These are phyloP conservation scores for Thraustochytrium sp. DNA, from an alignment of 352 stramenopile genomes.

Conservation along the genomic window DNA sequence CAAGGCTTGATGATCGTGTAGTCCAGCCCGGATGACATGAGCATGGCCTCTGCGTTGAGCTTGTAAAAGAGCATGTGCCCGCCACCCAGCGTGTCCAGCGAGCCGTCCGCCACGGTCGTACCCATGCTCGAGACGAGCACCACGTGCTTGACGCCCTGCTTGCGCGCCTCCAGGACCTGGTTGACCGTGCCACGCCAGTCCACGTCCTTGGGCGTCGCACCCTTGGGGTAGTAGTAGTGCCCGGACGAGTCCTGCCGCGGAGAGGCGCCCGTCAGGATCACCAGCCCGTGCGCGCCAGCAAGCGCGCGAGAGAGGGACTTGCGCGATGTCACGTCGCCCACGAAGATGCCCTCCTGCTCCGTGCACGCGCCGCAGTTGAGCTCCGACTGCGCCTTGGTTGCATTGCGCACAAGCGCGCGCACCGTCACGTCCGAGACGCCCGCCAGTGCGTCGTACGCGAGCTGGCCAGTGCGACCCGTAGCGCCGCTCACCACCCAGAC, in stretches of 20 bases:
- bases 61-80: slow-evolving; percentile 19
- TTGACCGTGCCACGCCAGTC: slow-evolving; percentile 22
- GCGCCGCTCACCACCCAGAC: slow-evolving; percentile 12
- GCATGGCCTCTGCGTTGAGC: slow-evolving; percentile 5
- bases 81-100: not conserved
- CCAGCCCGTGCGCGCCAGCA: not conserved
- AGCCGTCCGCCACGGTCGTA: not conserved
- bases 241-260: not conserved
- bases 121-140: slow-evolving; percentile 17
- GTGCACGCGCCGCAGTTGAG: slow-evolving; percentile 6
- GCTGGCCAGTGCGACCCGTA: slow-evolving; percentile 4
- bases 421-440: not conserved
- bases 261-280: not conserved
- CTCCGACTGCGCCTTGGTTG: not conserved
- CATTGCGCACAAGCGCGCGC: not conserved
- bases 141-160: slow-evolving; percentile 7
- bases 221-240: slow-evolving; percentile 2
- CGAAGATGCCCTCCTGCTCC: slow-evolving; percentile 15
- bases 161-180: not conserved
- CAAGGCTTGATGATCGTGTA: slow-evolving; percentile 33
- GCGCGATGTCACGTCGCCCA: not conserved
- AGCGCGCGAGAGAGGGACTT: not conserved
- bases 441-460: not conserved
- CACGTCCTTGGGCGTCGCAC: slow-evolving; percentile 4
- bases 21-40: not conserved